These are phyloP conservation scores for Pelagophyceae sp. DNA, from an alignment of 352 stramenopile species.

Conservation along the genomic window DNA sequence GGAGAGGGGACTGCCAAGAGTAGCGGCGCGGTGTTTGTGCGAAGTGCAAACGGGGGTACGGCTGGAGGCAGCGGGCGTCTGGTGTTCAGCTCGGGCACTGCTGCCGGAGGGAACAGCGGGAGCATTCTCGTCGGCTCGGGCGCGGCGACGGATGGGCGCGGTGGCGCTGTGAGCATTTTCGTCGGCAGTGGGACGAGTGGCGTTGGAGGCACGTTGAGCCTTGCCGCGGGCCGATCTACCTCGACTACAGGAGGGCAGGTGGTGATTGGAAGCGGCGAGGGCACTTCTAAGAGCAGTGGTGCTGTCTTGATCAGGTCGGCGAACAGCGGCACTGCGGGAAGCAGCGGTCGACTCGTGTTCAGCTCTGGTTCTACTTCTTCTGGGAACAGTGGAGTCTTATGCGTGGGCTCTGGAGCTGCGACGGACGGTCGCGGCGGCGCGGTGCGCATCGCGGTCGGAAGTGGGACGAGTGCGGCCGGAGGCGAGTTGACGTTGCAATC, in stretches of 20 bases:
- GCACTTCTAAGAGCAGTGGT: constrained; percentile 20
- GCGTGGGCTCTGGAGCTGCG: constrained; percentile 22
- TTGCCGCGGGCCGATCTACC: not conserved
- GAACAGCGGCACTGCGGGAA: constrained; percentile 4
- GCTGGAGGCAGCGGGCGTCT: constrained; percentile 29
- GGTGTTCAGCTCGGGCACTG: constrained; percentile 30
- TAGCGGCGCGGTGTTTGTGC: constrained; percentile 33
- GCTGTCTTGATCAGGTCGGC: constrained; percentile 19
- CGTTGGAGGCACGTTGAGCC: not conserved
- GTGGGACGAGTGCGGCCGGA: not conserved
- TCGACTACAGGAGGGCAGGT: constrained; percentile 24
- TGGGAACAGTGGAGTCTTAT: constrained; percentile 26
- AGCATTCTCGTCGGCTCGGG: constrained; percentile 26
- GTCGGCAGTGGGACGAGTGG: constrained; percentile 30
- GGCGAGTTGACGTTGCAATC: not conserved
- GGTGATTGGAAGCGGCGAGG: constrained; percentile 21
- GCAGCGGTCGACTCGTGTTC: constrained; percentile 24
- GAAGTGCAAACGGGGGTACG: constrained; percentile 27
- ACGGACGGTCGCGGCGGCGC: constrained; percentile 23
- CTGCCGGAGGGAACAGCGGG: constrained; percentile 29
- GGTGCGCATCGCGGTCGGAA: constrained; percentile 27
- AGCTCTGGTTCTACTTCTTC: constrained; percentile 26
- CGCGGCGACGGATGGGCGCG: constrained; percentile 22
- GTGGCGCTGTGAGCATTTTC: constrained; percentile 26
- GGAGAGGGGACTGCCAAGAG: constrained; percentile 7